Conservation (phyloP, 805 yeast species). For the Candida sanyiensis region DNA sequence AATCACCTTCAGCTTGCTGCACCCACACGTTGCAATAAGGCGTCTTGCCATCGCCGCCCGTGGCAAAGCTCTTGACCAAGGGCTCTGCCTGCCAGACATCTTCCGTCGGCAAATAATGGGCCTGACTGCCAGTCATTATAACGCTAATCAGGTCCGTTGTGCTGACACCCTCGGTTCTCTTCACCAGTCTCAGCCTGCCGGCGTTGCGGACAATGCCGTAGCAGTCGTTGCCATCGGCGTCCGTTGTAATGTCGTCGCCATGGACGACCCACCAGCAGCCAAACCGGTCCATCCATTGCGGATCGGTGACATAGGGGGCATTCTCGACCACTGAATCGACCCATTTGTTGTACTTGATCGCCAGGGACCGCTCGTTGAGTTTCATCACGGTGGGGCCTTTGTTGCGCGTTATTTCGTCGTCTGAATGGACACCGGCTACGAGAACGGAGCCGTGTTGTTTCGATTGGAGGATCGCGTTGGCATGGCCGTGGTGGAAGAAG, state of each 20-base stretch:
- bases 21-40: slow-evolving; percentile 53
- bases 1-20: slow-evolving; percentile 30
- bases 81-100: slow-evolving; percentile 7
- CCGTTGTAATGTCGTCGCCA: slow-evolving; percentile 97
- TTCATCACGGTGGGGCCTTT: slow-evolving; percentile 96
- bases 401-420: slow-evolving; percentile 73
- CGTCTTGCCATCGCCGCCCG: slow-evolving; percentile 52
- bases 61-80: slow-evolving; percentile 44
- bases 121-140: slow-evolving; percentile 42
- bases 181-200: slow-evolving; percentile 87
- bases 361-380: slow-evolving; percentile 69
- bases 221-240: slow-evolving; percentile 92
- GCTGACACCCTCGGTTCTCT: slow-evolving; percentile 87
- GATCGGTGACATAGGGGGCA: slow-evolving; percentile 94
- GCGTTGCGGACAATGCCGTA: slow-evolving; percentile 76
- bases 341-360: slow-evolving; percentile 92
- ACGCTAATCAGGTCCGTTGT: slow-evolving; percentile 94
- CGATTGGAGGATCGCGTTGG: slow-evolving; percentile 95
- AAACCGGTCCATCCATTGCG: slow-evolving; percentile 58
- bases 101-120: slow-evolving; percentile 13
- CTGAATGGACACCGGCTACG: slow-evolving; percentile 87
- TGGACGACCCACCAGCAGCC: slow-evolving; percentile 91
- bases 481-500: slow-evolving; percentile 97
- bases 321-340: slow-evolving; percentile 58
- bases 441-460: slow-evolving; percentile 72